phyloP scores from a whole-genome alignment of 371 early-diverging fungal species.

The Mucor indicus region DNA sequence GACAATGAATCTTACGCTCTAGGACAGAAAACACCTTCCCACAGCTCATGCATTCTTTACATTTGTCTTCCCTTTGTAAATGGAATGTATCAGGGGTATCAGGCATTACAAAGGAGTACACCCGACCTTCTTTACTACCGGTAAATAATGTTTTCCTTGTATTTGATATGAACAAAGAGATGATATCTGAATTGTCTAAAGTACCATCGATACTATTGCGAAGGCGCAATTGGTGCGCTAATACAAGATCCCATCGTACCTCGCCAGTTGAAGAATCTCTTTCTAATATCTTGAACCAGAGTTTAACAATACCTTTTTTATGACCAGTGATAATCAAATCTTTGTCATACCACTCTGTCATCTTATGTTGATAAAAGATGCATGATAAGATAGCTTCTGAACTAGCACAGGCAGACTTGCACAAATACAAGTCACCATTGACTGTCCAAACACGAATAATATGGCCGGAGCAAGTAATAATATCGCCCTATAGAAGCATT shows the following conservation, averaged over 20 bases:
- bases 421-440: constrained; percentile 68
- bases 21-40: constrained; percentile 55
- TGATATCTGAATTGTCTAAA: constrained; percentile 34
- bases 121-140: constrained; percentile 60
- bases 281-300: constrained; percentile 46
- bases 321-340: constrained; percentile 64
- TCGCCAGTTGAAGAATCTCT: constrained; percentile 25
- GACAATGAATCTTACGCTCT: constrained; percentile 41
- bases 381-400: constrained; percentile 60
- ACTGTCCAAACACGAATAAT: constrained; percentile 65
- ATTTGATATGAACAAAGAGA: constrained; percentile 25
- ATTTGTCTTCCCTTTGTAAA: constrained; percentile 56
- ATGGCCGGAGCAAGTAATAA: constrained; percentile 64
- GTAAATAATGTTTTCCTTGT: constrained; percentile 56
- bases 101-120: constrained; percentile 64
- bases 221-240: constrained; percentile 30
- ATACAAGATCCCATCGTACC: constrained; percentile 26
- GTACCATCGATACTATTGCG: constrained; percentile 13
- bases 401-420: constrained; percentile 53
- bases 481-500: constrained; percentile 55
- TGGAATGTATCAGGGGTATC: constrained; percentile 70
- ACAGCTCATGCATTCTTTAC: constrained; percentile 61
- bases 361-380: constrained; percentile 47
- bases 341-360: constrained; percentile 22
- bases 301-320: constrained; percentile 47